Base-by-base conservation (phyloP, 306 rosid species). In the Quercus cerris region DNA sequence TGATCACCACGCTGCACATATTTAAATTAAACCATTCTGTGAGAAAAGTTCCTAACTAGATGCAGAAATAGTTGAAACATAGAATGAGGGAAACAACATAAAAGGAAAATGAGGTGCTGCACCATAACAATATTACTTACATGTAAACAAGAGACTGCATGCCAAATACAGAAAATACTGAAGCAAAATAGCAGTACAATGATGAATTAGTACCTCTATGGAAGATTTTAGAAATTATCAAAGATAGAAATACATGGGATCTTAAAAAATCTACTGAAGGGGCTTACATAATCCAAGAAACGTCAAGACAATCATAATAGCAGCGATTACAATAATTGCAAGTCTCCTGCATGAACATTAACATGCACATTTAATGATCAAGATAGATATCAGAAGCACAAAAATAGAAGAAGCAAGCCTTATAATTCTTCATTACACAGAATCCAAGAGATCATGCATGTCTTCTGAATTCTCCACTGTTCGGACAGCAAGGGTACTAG, bases 111-210 rank as follows among this genome's bases (percentile, higher is more conserved):
- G 54, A 64, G 10, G 41, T 49, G 17, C 72, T 35, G 46, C 22
- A 57, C 52, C 15, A 67, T 12, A 44, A 19, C 25, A 23, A 54
- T 44, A 25, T 64, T 22, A 88, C 99, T 91, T 78, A 93, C 99
- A 83, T 80, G 83, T 90, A 91, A 64, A 95, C 98, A 49, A 95
- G 88, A 68, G 81, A 84, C 81, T 84, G 94, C 88, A 86, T 72
- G 69, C 99, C 99, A 61, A 89, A 90, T 67, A 95, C 77, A 80
- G 99, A 93, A 84, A 92, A 86, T 62, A 91, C 99, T 95, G 93
- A 74, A 83, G 33, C 18, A 73, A 80, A 67, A 74, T 52, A 55
- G 23, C 51, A 66, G 33, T 77, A 23, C 13, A 76, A 23, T 19
- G 72, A 75, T 79, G 14, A 71, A 68, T 68, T 68, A 68, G 51